Evolutionary conservation across 768 basidiomycete genomes (phyloP).

Genomic region (Hemileccinum impolitum): DNA sequence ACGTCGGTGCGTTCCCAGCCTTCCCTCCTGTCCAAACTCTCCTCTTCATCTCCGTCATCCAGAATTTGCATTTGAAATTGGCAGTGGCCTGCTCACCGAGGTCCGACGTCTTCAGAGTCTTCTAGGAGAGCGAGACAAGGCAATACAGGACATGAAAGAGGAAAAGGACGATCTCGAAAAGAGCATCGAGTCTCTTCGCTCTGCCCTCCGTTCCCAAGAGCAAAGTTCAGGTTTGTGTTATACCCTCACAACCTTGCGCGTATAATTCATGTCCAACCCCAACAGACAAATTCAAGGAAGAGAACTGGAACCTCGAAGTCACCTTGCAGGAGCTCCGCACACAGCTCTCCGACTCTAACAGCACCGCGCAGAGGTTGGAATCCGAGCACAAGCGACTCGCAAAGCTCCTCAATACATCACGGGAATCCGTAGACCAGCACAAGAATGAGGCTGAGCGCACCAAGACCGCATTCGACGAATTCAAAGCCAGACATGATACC

Average conservation of each 20-base stretch:
- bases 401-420: constrained; percentile 65
- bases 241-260: neutral
- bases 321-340: constrained; percentile 80
- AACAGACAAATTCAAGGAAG: constrained; percentile 92
- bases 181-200: constrained; percentile 68
- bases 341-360: constrained; percentile 63
- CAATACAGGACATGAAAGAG: constrained; percentile 86
- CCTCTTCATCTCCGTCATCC: constrained; percentile 26
- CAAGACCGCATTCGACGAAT: constrained; percentile 57
- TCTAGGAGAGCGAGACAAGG: constrained; percentile 89
- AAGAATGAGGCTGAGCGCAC: constrained; percentile 84
- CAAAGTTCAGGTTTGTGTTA: constrained; percentile 63
- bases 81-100: constrained; percentile 86
- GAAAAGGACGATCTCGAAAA: constrained; percentile 88
- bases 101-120: constrained; percentile 88
- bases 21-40: neutral
- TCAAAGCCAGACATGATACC: constrained; percentile 91
- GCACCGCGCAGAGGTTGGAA: constrained; percentile 67
- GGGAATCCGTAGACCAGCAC: constrained; percentile 76
- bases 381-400: constrained; percentile 80
- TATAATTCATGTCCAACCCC: constrained; percentile 1
- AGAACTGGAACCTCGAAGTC: constrained; percentile 99
- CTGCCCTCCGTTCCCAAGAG: constrained; percentile 77
- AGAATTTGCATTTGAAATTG: constrained; percentile 99
- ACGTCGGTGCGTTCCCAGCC: constrained; percentile 64